Base-by-base conservation (phyloP, 2,329 filamentous ascomycete species). In the Rutstroemia sp. region DNA sequence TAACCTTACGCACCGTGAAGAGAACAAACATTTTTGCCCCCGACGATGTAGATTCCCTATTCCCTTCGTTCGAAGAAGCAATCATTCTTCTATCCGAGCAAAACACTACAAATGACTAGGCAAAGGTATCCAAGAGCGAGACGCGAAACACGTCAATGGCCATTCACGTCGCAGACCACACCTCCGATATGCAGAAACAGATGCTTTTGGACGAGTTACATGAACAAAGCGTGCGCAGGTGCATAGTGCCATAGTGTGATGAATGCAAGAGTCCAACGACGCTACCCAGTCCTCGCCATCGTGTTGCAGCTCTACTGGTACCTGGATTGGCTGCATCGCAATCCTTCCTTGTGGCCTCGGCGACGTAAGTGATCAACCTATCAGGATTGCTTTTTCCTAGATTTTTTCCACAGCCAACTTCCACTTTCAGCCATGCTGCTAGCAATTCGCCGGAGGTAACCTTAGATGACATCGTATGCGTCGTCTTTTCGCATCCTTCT, bases 131-230 rank as follows among this genome's bases (percentile, higher is more conserved):
- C 50, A n/a, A 34, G 36, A 61, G 59, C 60, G 60, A 63, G 54
- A 63, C 60, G 60, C 64, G 62, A 64, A 61, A 65, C 62, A 61
- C 57, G 45, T 59, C 39, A 39, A 45, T 42, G 48, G 51, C 65
- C 65, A 67, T 58, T 68, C 58, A 65, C 48, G 59, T 45, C 27
- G 56, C 58, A 42, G 58, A 57, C 48, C 60, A 54, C 50, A 59
- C 60, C 59, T 60, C 61, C 58, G 48, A 53, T 30, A 59, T 60
- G 61, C 60, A 63, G 48, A 54, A 57, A 30, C 19, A 17, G 23
- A 27, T 38, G 17, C 17, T 23, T 55, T 40, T 39, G 16, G 38
- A 30, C 25, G 25, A 25, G 36, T 25, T 30, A 54, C 42, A 47
- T 54, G 30, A 27, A 19, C 38, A 42, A 50, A 45, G 27, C 30